Evolutionary conservation across 192 early-diverging fungal species (phyloP).

Genomic region (Umbelopsis isabellina): DNA sequence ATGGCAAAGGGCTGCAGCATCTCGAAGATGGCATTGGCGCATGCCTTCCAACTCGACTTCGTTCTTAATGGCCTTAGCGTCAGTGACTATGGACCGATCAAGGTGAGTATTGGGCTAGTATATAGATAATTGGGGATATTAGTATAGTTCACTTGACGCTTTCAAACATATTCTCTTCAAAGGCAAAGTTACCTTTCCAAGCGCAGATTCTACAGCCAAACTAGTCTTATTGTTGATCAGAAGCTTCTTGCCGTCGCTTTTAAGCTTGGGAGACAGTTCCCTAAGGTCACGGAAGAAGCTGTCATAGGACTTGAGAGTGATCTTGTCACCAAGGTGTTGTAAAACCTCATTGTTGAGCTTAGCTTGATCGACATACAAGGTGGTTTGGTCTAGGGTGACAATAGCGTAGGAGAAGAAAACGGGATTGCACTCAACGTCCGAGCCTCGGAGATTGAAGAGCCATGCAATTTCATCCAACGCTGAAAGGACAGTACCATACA

Average conservation of each 20-base stretch:
- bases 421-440: slow-evolving; percentile 94
- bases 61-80: slow-evolving; percentile 95
- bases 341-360: slow-evolving; percentile 69
- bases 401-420: slow-evolving; percentile 95
- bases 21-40: slow-evolving; percentile 87
- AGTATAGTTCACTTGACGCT: background rate
- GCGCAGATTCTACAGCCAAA: slow-evolving; percentile 75
- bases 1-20: slow-evolving; percentile 82
- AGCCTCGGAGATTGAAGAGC: slow-evolving; percentile 97
- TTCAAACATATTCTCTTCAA: background rate
- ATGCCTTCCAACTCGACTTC: slow-evolving; percentile 88
- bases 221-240: slow-evolving; percentile 69
- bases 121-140: background rate
- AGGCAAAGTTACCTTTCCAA: slow-evolving; percentile 55
- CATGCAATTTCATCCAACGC: slow-evolving; percentile 96
- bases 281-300: slow-evolving; percentile 77
- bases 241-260: slow-evolving; percentile 49
- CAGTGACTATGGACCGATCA: slow-evolving; percentile 69
- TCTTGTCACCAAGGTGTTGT: slow-evolving; percentile 59
- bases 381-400: slow-evolving; percentile 67
- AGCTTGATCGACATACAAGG: slow-evolving; percentile 76
- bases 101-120: slow-evolving; percentile 54
- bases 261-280: background rate
- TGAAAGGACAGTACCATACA: slow-evolving; percentile 79
- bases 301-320: slow-evolving; percentile 75